Evolutionary conservation across 345 rosid genomes (phyloP).

Genomic region (Bruguiera gymnorhiza): DNA sequence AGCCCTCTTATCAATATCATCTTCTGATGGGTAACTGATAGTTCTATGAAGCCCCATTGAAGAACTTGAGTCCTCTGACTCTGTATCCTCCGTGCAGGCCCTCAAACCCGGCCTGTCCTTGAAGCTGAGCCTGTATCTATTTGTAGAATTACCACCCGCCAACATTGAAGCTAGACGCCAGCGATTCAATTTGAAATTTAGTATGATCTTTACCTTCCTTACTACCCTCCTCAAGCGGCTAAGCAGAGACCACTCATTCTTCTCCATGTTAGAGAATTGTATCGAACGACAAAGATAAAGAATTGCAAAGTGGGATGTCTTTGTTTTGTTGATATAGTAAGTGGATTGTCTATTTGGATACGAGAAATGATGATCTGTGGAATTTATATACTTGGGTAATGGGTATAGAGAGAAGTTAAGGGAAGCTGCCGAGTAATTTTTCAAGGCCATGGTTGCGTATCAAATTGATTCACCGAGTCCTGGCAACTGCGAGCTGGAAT

Average conservation of each 20-base stretch:
- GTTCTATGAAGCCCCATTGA: conserved; percentile 39
- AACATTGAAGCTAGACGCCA: conserved; percentile 54
- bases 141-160: conserved; percentile 25
- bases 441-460: not conserved
- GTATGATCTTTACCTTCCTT: conserved; percentile 58
- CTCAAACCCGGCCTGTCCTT: conserved; percentile 54
- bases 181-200: conserved; percentile 40
- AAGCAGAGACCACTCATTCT: conserved; percentile 36
- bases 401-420: not conserved
- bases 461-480: not conserved
- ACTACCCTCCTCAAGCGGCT: conserved; percentile 61
- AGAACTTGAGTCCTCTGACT: conserved; percentile 21
- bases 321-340: too few relatives aligned
- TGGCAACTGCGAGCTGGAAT: not conserved
- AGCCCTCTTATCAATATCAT: conserved; percentile 65
- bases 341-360: too few relatives aligned
- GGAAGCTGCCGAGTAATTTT: not conserved
- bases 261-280: conserved; percentile 2
- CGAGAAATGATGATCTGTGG: too few relatives aligned
- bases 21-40: conserved; percentile 51
- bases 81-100: conserved; percentile 28
- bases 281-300: not conserved
- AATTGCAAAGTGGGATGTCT: not conserved
- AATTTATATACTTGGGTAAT: too few relatives aligned
- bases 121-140: conserved; percentile 49